phyloP scores from a whole-genome alignment of 2,329 filamentous ascomycete species.

The Chaetomiaceae sp. region DNA sequence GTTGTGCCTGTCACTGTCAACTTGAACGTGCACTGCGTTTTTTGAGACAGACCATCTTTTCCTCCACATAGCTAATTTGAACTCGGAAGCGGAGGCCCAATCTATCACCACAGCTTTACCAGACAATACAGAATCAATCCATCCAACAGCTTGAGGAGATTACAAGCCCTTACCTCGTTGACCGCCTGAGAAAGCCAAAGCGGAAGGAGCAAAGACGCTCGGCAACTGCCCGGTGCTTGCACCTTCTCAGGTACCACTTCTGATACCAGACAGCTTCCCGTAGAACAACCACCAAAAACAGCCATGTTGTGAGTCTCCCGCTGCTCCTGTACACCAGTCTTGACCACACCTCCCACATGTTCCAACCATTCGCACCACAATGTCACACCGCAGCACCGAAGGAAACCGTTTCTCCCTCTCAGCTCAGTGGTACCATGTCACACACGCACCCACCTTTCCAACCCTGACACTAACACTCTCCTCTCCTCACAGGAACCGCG shows the following conservation, averaged over 20 bases:
- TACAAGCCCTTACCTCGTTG: too few relatives aligned
- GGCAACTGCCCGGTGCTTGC: neutral
- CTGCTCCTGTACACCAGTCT: neutral
- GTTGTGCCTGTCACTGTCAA: too few relatives aligned
- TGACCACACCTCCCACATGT: neutral
- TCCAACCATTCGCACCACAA: constrained; percentile 5
- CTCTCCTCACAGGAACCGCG: constrained; percentile 54
- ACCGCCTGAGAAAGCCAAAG: too few relatives aligned
- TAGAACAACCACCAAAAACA: neutral
- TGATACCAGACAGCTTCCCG: too few relatives aligned
- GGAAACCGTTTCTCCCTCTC: constrained; percentile 17
- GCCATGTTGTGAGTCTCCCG: constrained; percentile 20
- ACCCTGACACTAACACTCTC: constrained; percentile 9
- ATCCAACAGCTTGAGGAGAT: too few relatives aligned
- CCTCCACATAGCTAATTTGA: too few relatives aligned
- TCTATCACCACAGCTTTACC: too few relatives aligned
- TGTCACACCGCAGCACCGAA: constrained; percentile 22
- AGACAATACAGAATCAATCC: too few relatives aligned
- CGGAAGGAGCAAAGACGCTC: too few relatives aligned
- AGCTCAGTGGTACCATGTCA: constrained; percentile 18
- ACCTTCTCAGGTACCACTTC: neutral
- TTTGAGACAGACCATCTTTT: too few relatives aligned
- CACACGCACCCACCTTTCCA: neutral
- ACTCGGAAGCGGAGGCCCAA: too few relatives aligned
- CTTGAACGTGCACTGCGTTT: too few relatives aligned